Conservation (phyloP, 2,329 filamentous ascomycete genomes). For the Didymella pinodella region DNA sequence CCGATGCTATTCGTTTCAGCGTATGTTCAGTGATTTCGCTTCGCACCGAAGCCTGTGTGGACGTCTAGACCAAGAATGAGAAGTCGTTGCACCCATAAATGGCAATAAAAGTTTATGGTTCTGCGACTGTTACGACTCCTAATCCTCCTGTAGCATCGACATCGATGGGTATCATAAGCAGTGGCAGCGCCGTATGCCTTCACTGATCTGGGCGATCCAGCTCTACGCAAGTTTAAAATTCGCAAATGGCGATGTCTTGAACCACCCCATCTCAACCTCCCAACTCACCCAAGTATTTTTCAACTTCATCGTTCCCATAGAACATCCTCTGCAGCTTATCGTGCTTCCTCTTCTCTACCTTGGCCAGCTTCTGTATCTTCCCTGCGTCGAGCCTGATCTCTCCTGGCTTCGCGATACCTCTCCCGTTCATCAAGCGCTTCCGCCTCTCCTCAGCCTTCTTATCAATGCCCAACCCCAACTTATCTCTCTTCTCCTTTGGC, state of each 20-base stretch:
- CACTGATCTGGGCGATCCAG: too few relatives aligned
- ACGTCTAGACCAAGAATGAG: too few relatives aligned
- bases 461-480: constrained; percentile 72
- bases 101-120: neutral
- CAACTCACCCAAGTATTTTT: constrained; percentile 70
- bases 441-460: constrained; percentile 52
- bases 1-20: too few relatives aligned
- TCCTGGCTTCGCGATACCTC: constrained; percentile 47
- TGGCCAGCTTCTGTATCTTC: constrained; percentile 68
- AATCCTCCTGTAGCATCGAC: neutral
- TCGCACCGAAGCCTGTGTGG: too few relatives aligned
- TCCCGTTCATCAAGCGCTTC: constrained; percentile 31
- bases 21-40: too few relatives aligned
- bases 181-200: neutral
- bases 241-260: too few relatives aligned
- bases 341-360: constrained; percentile 68
- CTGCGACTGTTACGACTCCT: neutral
- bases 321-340: constrained; percentile 74
- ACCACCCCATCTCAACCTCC: constrained; percentile 6
- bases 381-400: constrained; percentile 69
- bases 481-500: constrained; percentile 74
- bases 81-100: too few relatives aligned
- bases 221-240: too few relatives aligned
- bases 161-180: neutral
- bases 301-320: constrained; percentile 76